Evolutionary conservation across 768 basidiomycete species (phyloP).

Genomic region (Gautieria morchelliformis): DNA sequence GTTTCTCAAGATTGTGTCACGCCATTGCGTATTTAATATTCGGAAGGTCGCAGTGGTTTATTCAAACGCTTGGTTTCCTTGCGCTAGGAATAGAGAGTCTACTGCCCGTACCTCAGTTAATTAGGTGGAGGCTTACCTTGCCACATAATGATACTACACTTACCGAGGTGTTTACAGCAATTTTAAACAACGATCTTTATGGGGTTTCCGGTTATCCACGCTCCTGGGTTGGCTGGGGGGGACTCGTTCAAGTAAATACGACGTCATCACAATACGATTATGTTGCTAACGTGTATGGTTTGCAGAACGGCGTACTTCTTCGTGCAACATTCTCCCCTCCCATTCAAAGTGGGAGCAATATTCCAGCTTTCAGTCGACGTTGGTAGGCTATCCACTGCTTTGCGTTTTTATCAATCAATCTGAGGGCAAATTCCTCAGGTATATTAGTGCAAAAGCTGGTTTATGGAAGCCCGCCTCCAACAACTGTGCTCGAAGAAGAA

Average conservation of each 20-base stretch:
- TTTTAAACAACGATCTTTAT: slow-evolving; percentile 66
- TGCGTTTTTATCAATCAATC: slow-evolving; percentile 7
- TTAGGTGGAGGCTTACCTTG: slow-evolving; percentile 40
- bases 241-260: slow-evolving; percentile 69
- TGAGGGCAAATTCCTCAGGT: slow-evolving; percentile 28
- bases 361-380: slow-evolving; percentile 76
- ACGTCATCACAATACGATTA: background rate
- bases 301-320: slow-evolving; percentile 74
- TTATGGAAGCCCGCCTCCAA: slow-evolving; percentile 65
- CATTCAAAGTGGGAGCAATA: slow-evolving; percentile 75
- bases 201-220: slow-evolving; percentile 79
- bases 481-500: slow-evolving; percentile 34
- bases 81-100: slow-evolving; percentile 80
- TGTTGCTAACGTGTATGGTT: slow-evolving; percentile 1
- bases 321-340: slow-evolving; percentile 57
- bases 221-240: slow-evolving; percentile 78
- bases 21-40: slow-evolving; percentile 72
- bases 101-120: slow-evolving; percentile 75
- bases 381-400: slow-evolving; percentile 36
- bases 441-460: slow-evolving; percentile 66
- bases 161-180: slow-evolving; percentile 39
- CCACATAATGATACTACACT: background rate
- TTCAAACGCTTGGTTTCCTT: slow-evolving; percentile 60
- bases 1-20: slow-evolving; percentile 40
- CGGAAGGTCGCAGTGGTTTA: slow-evolving; percentile 48